Evolutionary conservation across 176 grass and related monocot species (phyloP), one percentile per base, ranked within the genome.

Genomic region (Carex myosuroides): DNA sequence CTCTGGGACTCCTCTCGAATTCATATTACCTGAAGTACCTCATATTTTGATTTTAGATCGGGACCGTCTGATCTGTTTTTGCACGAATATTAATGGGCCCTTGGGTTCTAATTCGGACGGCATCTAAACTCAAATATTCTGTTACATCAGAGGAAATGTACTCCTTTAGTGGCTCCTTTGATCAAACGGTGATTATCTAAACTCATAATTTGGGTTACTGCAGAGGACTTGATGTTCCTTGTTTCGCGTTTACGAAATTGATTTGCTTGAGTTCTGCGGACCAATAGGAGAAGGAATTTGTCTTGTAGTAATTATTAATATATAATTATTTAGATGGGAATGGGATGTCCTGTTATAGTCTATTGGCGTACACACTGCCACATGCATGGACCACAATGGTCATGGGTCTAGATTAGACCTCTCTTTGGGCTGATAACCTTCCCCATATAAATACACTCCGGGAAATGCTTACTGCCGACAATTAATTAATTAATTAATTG

Each of bases 241-340:
- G 11, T 41, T 42, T 76, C 48, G 18, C 60, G 39, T 26, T 82
- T 63, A 60, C 17, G 13, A 60, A 44, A 12, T n/a, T 60, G 29
- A 17, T 60, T 12, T 13, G 32, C 26, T 18, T 22, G 24, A 11
- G 2, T 80, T 60, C 21, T 60, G 54, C 33, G 77, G 14, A 14
- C 53, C 77, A 37, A 80, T 60, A 0, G 14, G 20, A 79, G 9
- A 56, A 32, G 7, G 33, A n/a, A 41, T 37, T 70, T 42, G 29
- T 80, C 77, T 56, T 60, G 22, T 80, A 11, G 33, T 59, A 18
- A 80, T 80, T 80, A 80, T 80, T 80, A 63, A 52, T 81, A 60
- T 63, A 65, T 29, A 61, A 42, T 81, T 79, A 57, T 29, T 57
- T 35, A 33, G 3, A 44, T 44, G 41, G 6, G 41, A 44, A 44